Evolutionary conservation across 805 yeast species (phyloP).

Genomic region (Barnettozyma salicaria): DNA sequence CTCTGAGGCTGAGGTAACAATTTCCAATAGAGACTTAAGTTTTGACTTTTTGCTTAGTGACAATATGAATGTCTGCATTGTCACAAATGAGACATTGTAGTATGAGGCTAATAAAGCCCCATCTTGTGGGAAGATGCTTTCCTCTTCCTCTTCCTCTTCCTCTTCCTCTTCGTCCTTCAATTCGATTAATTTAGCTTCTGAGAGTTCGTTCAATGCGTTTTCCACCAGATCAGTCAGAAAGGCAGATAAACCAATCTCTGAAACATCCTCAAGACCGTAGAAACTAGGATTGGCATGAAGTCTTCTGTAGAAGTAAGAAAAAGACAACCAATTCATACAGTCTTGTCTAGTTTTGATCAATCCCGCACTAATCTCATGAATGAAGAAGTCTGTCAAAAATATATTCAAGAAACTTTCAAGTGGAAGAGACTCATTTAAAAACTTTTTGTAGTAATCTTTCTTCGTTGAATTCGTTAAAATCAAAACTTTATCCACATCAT

Average conservation of each 20-base stretch:
- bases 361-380: slow-evolving; percentile 66
- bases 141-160: slow-evolving; percentile 27
- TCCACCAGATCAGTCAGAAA: slow-evolving; percentile 83
- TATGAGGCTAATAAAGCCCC: slow-evolving; percentile 74
- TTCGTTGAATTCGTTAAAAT: slow-evolving; percentile 53
- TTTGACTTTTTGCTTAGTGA: slow-evolving; percentile 51
- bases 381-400: slow-evolving; percentile 57
- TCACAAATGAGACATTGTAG: slow-evolving; percentile 55
- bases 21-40: slow-evolving; percentile 56
- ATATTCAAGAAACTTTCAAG: slow-evolving; percentile 68
- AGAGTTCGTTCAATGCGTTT: slow-evolving; percentile 54
- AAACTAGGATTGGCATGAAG: slow-evolving; percentile 79
- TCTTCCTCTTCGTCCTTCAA: slow-evolving; percentile 36
- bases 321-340: slow-evolving; percentile 87
- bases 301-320: slow-evolving; percentile 75
- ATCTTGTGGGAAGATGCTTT: slow-evolving; percentile 50
- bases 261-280: slow-evolving; percentile 67
- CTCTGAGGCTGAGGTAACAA: slow-evolving; percentile 63
- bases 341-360: slow-evolving; percentile 67
- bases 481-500: slow-evolving; percentile 37
- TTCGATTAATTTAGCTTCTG: slow-evolving; percentile 57
- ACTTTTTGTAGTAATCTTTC: slow-evolving; percentile 60
- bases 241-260: slow-evolving; percentile 69
- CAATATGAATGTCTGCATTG: slow-evolving; percentile 55
- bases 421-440: slow-evolving; percentile 71